These are phyloP conservation scores for Talaromyces ruber DNA, from an alignment of 495 filamentous ascomycete genomes.

Conservation along the genomic window DNA sequence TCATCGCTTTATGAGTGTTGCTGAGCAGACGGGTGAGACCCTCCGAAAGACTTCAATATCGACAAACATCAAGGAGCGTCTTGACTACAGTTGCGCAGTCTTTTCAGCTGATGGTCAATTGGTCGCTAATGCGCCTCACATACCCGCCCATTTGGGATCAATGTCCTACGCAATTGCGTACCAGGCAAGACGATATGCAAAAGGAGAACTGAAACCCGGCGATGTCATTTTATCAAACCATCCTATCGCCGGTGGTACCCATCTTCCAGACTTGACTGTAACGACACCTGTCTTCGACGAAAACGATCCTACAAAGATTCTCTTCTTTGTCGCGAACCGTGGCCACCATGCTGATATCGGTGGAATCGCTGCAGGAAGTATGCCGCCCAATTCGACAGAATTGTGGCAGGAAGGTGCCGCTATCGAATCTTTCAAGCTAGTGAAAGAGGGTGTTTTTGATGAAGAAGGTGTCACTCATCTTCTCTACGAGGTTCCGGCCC, in stretches of 20 bases:
- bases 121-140: constrained; percentile 90
- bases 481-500: constrained; percentile 72
- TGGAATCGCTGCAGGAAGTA: constrained; percentile 89
- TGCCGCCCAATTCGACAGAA: constrained; percentile 92
- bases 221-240: constrained; percentile 96
- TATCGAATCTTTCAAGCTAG: constrained; percentile 90
- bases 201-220: constrained; percentile 74
- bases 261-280: constrained; percentile 89
- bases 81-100: constrained; percentile 94
- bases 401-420: constrained; percentile 91
- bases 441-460: constrained; percentile 82
- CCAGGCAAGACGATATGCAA: constrained; percentile 85
- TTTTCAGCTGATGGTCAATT: constrained; percentile 87
- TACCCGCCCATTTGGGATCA: constrained; percentile 84
- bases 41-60: constrained; percentile 96
- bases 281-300: constrained; percentile 74
- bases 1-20: constrained; percentile 97
- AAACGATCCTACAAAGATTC: constrained; percentile 65
- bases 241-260: constrained; percentile 84
- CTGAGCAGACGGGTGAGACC: constrained; percentile 94
- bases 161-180: constrained; percentile 95
- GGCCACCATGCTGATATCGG: constrained; percentile 98
- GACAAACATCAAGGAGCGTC: constrained; percentile 94
- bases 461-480: constrained; percentile 80
- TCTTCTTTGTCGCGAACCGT: constrained; percentile 94